Percentiles rank a stretch among this genome's conserved stretches.
These are phyloP conservation scores for Rhizophagus clarus DNA, from an alignment of 192 early-diverging fungal genomes.

Conservation along the genomic window DNA sequence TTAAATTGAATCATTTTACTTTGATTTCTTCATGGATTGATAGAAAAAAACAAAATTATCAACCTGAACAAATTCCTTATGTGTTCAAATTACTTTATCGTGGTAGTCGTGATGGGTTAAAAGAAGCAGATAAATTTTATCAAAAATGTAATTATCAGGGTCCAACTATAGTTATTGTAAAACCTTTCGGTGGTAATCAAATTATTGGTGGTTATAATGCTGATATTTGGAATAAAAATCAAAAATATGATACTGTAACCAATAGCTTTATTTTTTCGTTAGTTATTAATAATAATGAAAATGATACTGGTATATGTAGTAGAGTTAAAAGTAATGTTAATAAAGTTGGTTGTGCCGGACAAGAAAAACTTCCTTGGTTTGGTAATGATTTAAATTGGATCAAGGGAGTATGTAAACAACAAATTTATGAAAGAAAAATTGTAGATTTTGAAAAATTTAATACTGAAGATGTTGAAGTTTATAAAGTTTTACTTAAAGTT, in stretches of 20 bases:
- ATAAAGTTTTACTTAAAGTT: background rate
- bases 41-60: background rate
- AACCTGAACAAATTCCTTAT: background rate
- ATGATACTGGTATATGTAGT: background rate
- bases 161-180: slow-evolving; percentile 10
- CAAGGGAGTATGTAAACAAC: background rate
- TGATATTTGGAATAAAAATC: background rate
- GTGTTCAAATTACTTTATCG: slow-evolving; percentile 1
- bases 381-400: background rate
- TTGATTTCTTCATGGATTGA: slow-evolving; percentile 12
- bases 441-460: background rate
- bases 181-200: background rate
- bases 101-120: slow-evolving; percentile 13
- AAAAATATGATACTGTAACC: background rate
- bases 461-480: background rate
- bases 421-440: background rate
- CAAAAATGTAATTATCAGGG: background rate
- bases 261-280: slow-evolving; percentile 24
- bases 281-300: background rate
- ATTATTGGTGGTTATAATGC: slow-evolving; percentile 28
- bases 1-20: slow-evolving; percentile 13
- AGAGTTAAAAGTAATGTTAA: background rate
- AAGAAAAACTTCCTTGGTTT: background rate
- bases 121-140: background rate
- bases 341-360: background rate